Conservation (phyloP, 192 early-diverging fungal genomes). For the Chytriomyces sp. region DNA sequence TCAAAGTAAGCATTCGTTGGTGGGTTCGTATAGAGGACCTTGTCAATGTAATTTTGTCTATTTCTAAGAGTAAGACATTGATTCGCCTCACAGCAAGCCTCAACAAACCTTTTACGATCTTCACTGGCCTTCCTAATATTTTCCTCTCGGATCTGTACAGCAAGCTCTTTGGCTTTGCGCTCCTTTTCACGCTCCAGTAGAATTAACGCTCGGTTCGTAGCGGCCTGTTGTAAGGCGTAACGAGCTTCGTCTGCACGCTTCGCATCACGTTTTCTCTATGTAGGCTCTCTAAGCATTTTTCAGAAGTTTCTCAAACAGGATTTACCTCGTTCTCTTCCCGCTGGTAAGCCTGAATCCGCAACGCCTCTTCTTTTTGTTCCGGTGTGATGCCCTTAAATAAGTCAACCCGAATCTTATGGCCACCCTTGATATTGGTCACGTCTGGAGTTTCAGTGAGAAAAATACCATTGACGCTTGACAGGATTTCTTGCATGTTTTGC, state of each 20-base stretch:
- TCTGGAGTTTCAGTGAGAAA: slow-evolving; percentile 58
- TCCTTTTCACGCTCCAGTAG: slow-evolving; percentile 49
- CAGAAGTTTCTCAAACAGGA: neutral
- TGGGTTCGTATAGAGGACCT: slow-evolving; percentile 57
- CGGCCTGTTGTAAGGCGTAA: slow-evolving; percentile 42
- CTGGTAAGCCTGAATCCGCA: slow-evolving; percentile 49
- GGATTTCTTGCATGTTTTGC: slow-evolving; percentile 48
- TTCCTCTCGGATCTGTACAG: slow-evolving; percentile 37
- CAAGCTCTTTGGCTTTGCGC: slow-evolving; percentile 35
- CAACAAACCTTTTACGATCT: slow-evolving; percentile 42
- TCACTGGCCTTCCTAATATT: slow-evolving; percentile 47
- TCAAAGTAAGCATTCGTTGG: slow-evolving; percentile 53
- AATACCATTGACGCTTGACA: slow-evolving; percentile 46
- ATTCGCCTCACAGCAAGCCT: neutral
- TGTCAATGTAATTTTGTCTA: slow-evolving; percentile 51
- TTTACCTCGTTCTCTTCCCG: slow-evolving; percentile 49
- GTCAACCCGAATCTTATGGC: slow-evolving; percentile 61
- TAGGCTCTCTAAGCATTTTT: neutral
- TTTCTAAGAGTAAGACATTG: neutral
- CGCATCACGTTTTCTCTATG: slow-evolving; percentile 29
- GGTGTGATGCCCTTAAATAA: slow-evolving; percentile 60
- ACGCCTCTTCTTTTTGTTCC: slow-evolving; percentile 47
- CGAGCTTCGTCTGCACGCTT: slow-evolving; percentile 35
- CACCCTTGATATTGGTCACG: slow-evolving; percentile 52
- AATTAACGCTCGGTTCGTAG: slow-evolving; percentile 42